Evolutionary conservation across 2,329 filamentous ascomycete species (phyloP), one percentile per base, ranked within the genome.

Genomic region (Diplodia sapinea): DNA sequence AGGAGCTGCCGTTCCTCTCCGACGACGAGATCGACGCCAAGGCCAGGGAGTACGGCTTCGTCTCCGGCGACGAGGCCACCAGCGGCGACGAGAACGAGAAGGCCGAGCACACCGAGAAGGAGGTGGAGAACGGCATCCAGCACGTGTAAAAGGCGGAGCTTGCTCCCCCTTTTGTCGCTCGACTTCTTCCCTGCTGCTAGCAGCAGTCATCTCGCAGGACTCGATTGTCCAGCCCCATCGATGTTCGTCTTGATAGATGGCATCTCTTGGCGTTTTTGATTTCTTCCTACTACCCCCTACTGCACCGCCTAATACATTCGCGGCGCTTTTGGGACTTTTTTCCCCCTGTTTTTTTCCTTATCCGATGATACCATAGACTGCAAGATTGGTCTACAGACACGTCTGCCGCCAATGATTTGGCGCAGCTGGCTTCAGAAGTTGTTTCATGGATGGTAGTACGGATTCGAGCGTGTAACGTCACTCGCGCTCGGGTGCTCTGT

Each of bases 1-100:
- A 84, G 71, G 82, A 88, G 59, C 76, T 89, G 67, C 87, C 87
- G 0, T 80, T 82, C 69, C 78, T 89, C 13, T 75, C 80, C 3
- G 80, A 81, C 11, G 79, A 82, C 52, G 82, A 88, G 71, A 81
- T 88, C 36, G 85, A 88, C 75, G 76, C 80, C 63, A 83, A 86
- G 71, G 75, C 75, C 50, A 71, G 75, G 31, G 70, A 74, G 54
- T 79, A 79, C 66, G 77, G 77, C 1, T 77, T 79, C 67, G 70
- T 74, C n/a, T 71, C 71, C n/a, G 70, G 71, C 12, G 69, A 72
- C 17, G 72, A 74, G 7, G 71, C 23, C 43, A 61, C 52, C 40
- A 31, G 65, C 49, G 36, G 38, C 49, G 64, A 59, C 47, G 23
- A 62, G 54, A 38, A 29, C 33, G 57, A 69, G 66, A 66, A 67